Evolutionary conservation across 2,329 filamentous ascomycete genomes (phyloP).

Genomic region (Orbilia oligospora): DNA sequence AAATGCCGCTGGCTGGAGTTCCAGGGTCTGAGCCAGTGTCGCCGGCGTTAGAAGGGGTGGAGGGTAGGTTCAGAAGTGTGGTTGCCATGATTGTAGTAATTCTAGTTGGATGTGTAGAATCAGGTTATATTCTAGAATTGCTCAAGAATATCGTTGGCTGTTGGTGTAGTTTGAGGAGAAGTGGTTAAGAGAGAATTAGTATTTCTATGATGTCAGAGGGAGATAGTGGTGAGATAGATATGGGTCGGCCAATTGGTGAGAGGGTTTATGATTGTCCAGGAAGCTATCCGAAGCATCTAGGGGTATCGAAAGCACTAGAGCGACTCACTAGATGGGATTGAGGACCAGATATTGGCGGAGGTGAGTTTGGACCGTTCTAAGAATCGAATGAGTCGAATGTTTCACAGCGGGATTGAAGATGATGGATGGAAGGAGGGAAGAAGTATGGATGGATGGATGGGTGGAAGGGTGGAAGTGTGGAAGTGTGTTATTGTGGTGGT

Average conservation of each 20-base stretch:
- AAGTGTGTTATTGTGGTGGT: no score
- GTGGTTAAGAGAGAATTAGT: conserved; percentile 15
- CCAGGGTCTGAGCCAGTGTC: conserved; percentile 60
- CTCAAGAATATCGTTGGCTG: conserved; percentile 4
- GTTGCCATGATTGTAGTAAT: conserved; percentile 38
- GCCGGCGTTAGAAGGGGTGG: conserved; percentile 31
- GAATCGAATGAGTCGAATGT: not conserved
- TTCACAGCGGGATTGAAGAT: not conserved
- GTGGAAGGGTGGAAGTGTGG: no score
- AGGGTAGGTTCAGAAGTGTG: conserved; percentile 60
- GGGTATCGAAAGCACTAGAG: not conserved
- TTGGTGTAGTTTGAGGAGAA: conserved; percentile 1
- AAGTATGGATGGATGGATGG: not conserved
- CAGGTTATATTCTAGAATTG: conserved; percentile 2
- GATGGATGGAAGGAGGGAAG: not conserved
- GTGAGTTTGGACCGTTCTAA: not conserved
- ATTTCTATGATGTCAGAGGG: conserved; percentile 12
- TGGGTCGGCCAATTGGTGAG: conserved; percentile 4
- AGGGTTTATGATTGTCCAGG: not conserved
- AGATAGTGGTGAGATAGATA: not conserved
- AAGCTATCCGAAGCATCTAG: not conserved
- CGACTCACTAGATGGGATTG: not conserved
- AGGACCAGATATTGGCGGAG: not conserved
- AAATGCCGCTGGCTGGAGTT: conserved; percentile 64
- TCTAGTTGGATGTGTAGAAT: not conserved